Percentiles rank a stretch among this genome's conserved stretches.
These are phyloP conservation scores for Psilocybe sp. DNA, from an alignment of 768 basidiomycete species.

Conservation along the genomic window DNA sequence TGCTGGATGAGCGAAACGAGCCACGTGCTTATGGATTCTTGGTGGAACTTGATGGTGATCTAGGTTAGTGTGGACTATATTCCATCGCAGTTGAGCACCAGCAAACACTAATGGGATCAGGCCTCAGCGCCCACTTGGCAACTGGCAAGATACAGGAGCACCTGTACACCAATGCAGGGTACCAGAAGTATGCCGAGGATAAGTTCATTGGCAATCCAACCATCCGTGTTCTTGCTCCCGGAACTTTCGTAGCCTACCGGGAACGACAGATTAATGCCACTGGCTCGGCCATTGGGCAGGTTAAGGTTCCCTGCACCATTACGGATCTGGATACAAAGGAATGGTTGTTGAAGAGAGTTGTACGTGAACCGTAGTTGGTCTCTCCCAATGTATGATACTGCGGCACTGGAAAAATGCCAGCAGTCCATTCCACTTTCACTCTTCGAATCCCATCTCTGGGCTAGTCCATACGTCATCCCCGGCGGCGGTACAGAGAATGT, in stretches of 20 bases:
- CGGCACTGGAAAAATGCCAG: no score
- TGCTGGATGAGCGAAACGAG: conserved; percentile 9
- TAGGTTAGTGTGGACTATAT: no score
- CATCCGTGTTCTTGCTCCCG: conserved; percentile 9
- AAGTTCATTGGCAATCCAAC: conserved; percentile 2
- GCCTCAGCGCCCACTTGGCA: neutral
- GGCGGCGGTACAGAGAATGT: no score
- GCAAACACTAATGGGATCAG: neutral
- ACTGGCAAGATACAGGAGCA: neutral
- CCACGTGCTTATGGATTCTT: conserved; percentile 8
- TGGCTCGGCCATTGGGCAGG: no score
- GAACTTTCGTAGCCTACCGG: conserved; percentile 13
- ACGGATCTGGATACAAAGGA: conserved; percentile 5
- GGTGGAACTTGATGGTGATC: conserved; percentile 6
- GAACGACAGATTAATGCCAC: conserved; percentile 10
- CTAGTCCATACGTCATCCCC: no score
- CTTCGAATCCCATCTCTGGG: no score
- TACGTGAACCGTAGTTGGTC: no score
- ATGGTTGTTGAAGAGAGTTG: conserved; percentile 3
- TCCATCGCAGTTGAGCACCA: neutral
- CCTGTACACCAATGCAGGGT: neutral
- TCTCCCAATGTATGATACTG: no score
- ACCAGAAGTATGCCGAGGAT: neutral
- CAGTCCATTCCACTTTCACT: no score
- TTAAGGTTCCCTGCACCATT: conserved; percentile 2